Evolutionary conservation across 2,329 filamentous ascomycete genomes (phyloP), one percentile per base, ranked within the genome.

Genomic region (Colletotrichum musae): DNA sequence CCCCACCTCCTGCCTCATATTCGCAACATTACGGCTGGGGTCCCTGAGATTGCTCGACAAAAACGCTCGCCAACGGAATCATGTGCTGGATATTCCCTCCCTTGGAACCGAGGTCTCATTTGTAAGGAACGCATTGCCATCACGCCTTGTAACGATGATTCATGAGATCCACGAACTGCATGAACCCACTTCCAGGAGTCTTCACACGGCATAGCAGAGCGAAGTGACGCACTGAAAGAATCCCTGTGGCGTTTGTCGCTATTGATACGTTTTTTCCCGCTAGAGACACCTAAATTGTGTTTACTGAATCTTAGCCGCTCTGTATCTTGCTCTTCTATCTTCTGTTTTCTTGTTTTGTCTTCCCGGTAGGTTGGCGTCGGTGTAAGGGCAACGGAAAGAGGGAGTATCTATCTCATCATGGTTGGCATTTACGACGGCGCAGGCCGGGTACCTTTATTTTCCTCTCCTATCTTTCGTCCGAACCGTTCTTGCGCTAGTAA

Each of bases 361-460:
- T 63, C 28, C 32, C n/a, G 28, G 56, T 53, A 41, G 57, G 62
- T 67, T 21, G 50, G 67, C 67, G 52, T 36, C 26, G 67, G 67
- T 60, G 67, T 70, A 70, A 12, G 62, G 62, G 32, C 41, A 50
- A 58, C 16, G 60, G 60, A 53, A 58, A 58, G 47, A 69, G 51
- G 58, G 53, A 43, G 7, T 61, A 47, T 51, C 41, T 43, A 54
- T 15, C 64, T 59, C 60, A 63, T 54, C 53, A 50, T 56, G 58
- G 21, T 28, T 68, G 39, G 65, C 65, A 68, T 68, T 68, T 68
- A 47, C 64, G 57, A 68, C 39, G 63, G 64, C 68, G 68, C 60
- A 58, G 65, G 60, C 65, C 65, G 60, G 65, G 24, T 64, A 53
- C 39, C 41, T 28, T 47, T 58, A 39, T 39, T 43, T 39, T 48